Base-by-base conservation (phyloP, 164 flowering plant species). In the Pachysandra terminalis region DNA sequence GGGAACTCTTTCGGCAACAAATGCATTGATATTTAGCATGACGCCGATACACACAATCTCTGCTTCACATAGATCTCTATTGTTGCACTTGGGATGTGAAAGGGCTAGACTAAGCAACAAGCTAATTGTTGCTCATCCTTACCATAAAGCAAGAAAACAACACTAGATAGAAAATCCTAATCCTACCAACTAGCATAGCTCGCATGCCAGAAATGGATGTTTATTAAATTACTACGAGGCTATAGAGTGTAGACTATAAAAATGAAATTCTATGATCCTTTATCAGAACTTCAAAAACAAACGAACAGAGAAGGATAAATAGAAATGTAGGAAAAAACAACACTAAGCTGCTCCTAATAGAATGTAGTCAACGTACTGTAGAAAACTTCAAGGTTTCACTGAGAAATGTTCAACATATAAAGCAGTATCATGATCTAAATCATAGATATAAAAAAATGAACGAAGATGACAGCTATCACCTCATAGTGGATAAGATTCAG, bases 401-500 rank as follows among this genome's bases (percentile, higher is more conserved):
- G 3, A 61, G 62, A n/a, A 0, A 21, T 37, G 64, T n/a, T 12
- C 17, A 61, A 40, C 9, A 66, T 17, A 24, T 32, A 56, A 17
- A 32, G 10, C 56, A 24, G 10, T n/a, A 32, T 22, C 19, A 22
- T 7, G 16, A 57, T 19, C 51, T 12, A 10, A 45, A 45, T 59
- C 26, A 27, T 48, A 3, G 40, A 14, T 8, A 62, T 25, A 53
- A n/a, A 64, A 22, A 5, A 55, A 37, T 54, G 23, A 27, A 24
- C 14, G 17, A 56, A 49, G 19, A 68, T 19, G 64, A 54, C 37
- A 45, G 25, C 49, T 10, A 32, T 62, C 23, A 94, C 98, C 97
- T 94, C 98, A 71, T 91, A 94, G 75, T 94, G 98, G 73, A 94
- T 94, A 40, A 94, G 87, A 81, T 94, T 94, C 68, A 94, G 87